Evolutionary conservation across 305 asterid species (phyloP).

Genomic region (Caryopteris hybrid): DNA sequence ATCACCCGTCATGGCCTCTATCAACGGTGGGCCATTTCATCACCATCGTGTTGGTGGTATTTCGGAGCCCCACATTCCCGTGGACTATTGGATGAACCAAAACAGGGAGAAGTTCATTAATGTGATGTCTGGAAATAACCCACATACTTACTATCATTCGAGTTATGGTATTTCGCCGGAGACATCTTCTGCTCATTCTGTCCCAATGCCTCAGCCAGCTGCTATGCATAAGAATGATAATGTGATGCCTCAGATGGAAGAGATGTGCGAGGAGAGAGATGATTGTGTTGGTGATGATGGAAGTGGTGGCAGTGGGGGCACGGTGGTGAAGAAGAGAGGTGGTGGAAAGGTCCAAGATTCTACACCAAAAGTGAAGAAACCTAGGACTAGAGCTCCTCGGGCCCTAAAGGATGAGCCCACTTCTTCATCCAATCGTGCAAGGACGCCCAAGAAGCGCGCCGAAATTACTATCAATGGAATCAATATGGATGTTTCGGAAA

Average conservation of each 20-base stretch:
- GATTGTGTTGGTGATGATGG: constrained; percentile 22
- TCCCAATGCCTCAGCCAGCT: constrained; percentile 45
- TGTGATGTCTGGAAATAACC: constrained; percentile 37
- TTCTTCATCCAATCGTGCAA: constrained; percentile 42
- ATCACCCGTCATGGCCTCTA: constrained; percentile 44
- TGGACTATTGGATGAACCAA: constrained; percentile 52
- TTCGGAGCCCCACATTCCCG: constrained; percentile 37
- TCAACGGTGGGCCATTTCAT: constrained; percentile 53
- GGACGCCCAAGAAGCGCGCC: constrained; percentile 74
- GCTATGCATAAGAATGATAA: constrained; percentile 32
- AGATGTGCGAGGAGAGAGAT: constrained; percentile 40
- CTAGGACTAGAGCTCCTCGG: constrained; percentile 48
- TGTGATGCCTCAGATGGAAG: constrained; percentile 34
- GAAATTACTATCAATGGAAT: constrained; percentile 72
- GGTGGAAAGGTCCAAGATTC: constrained; percentile 36
- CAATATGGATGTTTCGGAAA: constrained; percentile 66
- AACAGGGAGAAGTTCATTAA: constrained; percentile 45
- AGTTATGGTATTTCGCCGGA: constrained; percentile 52
- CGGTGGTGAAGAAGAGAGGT: constrained; percentile 49
- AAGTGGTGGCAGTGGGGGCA: constrained; percentile 12
- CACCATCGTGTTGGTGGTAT: constrained; percentile 64
- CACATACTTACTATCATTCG: constrained; percentile 37
- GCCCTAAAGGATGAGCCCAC: constrained; percentile 35
- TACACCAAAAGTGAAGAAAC: constrained; percentile 59
- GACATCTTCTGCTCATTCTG: constrained; percentile 50